Percentiles rank a stretch among this genome's conserved stretches.
Evolutionary conservation across 306 rosid species (phyloP).

Genomic region (Vachellia collinsii): DNA sequence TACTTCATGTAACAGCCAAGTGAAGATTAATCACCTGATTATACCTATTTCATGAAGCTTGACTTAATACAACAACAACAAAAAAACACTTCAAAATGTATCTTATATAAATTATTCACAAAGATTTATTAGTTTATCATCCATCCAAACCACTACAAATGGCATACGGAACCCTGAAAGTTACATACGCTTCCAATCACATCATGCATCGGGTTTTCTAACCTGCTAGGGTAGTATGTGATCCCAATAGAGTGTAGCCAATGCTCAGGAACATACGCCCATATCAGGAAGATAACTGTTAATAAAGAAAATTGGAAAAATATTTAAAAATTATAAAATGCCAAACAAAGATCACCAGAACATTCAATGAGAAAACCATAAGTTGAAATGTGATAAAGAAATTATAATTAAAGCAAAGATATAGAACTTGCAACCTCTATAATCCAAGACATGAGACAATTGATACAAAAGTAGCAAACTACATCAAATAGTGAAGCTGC

Average conservation of each 20-base stretch:
- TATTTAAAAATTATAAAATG: slow-evolving; percentile 10
- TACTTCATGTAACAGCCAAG: slow-evolving; percentile 24
- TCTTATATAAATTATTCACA: neutral
- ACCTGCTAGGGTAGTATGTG: slow-evolving; percentile 93
- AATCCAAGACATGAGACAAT: neutral
- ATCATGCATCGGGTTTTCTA: slow-evolving; percentile 28
- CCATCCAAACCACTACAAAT: neutral
- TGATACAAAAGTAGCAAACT: neutral
- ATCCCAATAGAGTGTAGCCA: slow-evolving; percentile 86
- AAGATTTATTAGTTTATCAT: neutral
- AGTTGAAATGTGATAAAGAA: neutral
- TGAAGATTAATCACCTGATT: slow-evolving; percentile 5
- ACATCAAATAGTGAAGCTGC: neutral
- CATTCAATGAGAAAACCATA: neutral
- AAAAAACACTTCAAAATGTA: neutral
- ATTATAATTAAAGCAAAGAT: neutral
- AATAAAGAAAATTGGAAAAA: slow-evolving; percentile 25
- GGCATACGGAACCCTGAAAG: slow-evolving; percentile 12
- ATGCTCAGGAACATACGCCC: slow-evolving; percentile 94
- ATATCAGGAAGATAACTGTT: slow-evolving; percentile 77
- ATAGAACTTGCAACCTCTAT: neutral
- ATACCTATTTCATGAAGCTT: slow-evolving; percentile 30
- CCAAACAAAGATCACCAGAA: neutral
- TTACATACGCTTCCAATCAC: slow-evolving; percentile 18
- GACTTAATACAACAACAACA: slow-evolving; percentile 1